phyloP scores from a whole-genome alignment of 768 basidiomycete genomes.

The Naganishia onofrii region DNA sequence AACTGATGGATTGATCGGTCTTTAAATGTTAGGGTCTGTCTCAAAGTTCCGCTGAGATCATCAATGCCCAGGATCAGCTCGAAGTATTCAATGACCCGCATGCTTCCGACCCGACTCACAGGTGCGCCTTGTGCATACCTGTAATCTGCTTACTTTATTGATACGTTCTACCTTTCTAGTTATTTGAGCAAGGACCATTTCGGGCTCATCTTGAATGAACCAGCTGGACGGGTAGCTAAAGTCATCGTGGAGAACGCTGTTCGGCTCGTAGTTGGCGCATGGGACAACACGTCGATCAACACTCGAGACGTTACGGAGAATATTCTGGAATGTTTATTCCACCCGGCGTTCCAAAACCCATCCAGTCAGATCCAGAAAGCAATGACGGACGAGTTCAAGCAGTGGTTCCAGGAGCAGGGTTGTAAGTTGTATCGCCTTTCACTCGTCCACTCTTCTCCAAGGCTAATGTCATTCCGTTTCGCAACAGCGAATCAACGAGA shows the following conservation, averaged over 20 bases:
- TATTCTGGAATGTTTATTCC: conserved; percentile 48
- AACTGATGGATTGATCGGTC: conserved; percentile 5
- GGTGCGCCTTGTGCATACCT: not conserved
- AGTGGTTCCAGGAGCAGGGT: conserved; percentile 24
- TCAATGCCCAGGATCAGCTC: conserved; percentile 76
- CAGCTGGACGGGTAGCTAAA: conserved; percentile 70
- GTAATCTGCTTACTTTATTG: too few species aligned
- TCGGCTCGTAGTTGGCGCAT: conserved; percentile 68
- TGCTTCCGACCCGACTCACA: conserved; percentile 67
- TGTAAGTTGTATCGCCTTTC: conserved; percentile 2
- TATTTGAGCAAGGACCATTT: conserved; percentile 33
- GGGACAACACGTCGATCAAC: conserved; percentile 63
- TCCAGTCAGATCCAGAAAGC: conserved; percentile 26
- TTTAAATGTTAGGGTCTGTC: conserved; percentile 55
- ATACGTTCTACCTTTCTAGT: not conserved
- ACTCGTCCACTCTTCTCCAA: too few species aligned
- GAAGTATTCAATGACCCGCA: conserved; percentile 81
- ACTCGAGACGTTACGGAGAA: conserved; percentile 45
- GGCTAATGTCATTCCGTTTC: conserved; percentile 34
- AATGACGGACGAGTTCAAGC: conserved; percentile 25
- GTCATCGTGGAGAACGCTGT: conserved; percentile 68
- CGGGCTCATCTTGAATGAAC: conserved; percentile 43
- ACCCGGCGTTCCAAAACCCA: conserved; percentile 44
- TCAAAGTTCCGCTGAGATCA: conserved; percentile 69
- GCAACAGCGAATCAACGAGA: conserved; percentile 41